Evolutionary conservation across 495 filamentous ascomycete species (phyloP).

Genomic region (Xylona heveae): DNA sequence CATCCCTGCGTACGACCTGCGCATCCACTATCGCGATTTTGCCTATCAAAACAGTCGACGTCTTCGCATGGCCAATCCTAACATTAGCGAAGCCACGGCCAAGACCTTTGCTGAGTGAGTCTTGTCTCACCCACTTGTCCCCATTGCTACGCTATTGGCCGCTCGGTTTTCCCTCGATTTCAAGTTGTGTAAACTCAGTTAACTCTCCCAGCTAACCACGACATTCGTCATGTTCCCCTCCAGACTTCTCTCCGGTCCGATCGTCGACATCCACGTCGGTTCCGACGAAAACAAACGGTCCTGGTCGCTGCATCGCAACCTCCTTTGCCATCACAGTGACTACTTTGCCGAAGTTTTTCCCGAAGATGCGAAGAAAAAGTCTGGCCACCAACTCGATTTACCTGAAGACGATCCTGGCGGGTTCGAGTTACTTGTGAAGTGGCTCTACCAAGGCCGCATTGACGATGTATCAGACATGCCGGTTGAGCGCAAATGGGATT

Average conservation of each 20-base stretch:
- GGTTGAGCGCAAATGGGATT: constrained; percentile 23
- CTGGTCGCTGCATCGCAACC: constrained; percentile 24
- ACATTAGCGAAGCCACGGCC: constrained; percentile 17
- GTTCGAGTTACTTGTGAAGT: constrained; percentile 28
- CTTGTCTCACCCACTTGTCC: no score
- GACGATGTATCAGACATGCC: constrained; percentile 20
- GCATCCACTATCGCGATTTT: constrained; percentile 19
- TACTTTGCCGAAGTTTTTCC: constrained; percentile 20
- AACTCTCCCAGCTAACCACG: constrained; percentile 1
- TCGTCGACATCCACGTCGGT: constrained; percentile 25
- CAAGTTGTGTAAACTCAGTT: constrained; percentile 1
- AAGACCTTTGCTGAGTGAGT: constrained; percentile 24
- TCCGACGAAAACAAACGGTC: constrained; percentile 15
- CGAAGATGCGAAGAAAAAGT: constrained; percentile 11
- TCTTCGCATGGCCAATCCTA: constrained; percentile 18
- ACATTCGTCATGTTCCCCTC: constrained; percentile 7
- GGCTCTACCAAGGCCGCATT: constrained; percentile 26
- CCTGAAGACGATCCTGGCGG: constrained; percentile 12
- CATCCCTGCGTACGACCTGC: no score
- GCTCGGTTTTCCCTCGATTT: constrained; percentile 2
- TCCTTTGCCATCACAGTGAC: constrained; percentile 23
- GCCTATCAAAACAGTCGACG: constrained; percentile 16
- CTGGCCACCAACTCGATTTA: constrained; percentile 2
- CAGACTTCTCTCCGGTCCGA: constrained; percentile 24
- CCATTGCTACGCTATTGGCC: no score